Conservation (phyloP, 2,329 filamentous ascomycete species). For the Aspergillus fructus region DNA sequence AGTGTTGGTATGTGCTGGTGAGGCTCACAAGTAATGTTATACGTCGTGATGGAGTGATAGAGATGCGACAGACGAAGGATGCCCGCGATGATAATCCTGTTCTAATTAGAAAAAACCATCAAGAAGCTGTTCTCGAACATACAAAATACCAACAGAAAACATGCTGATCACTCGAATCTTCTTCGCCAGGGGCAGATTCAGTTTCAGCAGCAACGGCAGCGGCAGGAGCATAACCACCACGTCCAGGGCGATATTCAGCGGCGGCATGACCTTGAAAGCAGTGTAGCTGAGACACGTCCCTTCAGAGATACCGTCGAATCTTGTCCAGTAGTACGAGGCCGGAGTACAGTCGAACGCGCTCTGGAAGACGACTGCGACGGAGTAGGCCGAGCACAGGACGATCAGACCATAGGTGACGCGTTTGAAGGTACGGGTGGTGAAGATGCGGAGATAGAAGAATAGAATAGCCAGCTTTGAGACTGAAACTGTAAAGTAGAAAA, state of each 20-base stretch:
- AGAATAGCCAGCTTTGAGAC: slow-evolving; percentile 9
- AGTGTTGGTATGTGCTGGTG: no score
- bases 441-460: slow-evolving; percentile 13
- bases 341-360: slow-evolving; percentile 3
- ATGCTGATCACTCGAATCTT: slow-evolving; percentile 4
- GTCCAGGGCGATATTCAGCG: slow-evolving; percentile 4
- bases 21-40: slow-evolving; percentile 9
- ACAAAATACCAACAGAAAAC: slow-evolving; percentile 8
- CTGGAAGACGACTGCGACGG: not conserved
- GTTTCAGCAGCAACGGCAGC: not conserved
- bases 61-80: slow-evolving; percentile 7
- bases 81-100: slow-evolving; percentile 5
- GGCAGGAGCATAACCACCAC: slow-evolving; percentile 4
- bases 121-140: not conserved
- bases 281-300: slow-evolving; percentile 2
- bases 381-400: not conserved
- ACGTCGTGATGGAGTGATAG: slow-evolving; percentile 6
- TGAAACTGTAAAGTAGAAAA: slow-evolving; percentile 3
- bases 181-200: slow-evolving; percentile 5
- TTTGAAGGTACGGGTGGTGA: slow-evolving; percentile 3
- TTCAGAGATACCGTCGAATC: not conserved
- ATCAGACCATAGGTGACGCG: not conserved
- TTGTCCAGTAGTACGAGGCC: slow-evolving; percentile 4
- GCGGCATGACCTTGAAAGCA: slow-evolving; percentile 1
- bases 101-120: not conserved